Percentiles rank a stretch among this genome's conserved stretches.
These are phyloP conservation scores for Chalciporus chontae DNA, from an alignment of 768 basidiomycete genomes.

Conservation along the genomic window DNA sequence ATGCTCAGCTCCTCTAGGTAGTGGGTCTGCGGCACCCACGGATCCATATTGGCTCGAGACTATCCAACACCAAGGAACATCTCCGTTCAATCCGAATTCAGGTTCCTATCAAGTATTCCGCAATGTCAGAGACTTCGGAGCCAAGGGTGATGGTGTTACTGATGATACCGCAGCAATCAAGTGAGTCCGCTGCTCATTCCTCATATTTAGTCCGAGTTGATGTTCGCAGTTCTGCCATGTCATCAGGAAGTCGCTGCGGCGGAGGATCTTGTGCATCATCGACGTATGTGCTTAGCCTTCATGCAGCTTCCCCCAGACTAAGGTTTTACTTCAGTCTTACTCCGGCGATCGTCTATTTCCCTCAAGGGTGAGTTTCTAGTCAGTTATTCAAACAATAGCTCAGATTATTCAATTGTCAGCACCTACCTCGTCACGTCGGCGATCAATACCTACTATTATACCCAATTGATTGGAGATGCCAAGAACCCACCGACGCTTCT, in stretches of 20 bases:
- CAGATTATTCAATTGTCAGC: constrained; percentile 32
- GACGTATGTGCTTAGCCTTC: constrained; percentile 32
- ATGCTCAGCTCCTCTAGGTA: constrained; percentile 43
- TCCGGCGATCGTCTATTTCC: constrained; percentile 75
- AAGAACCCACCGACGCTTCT: constrained; percentile 62
- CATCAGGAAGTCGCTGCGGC: constrained; percentile 59
- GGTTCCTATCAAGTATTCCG: constrained; percentile 65
- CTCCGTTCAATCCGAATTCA: constrained; percentile 57
- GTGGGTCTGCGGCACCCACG: constrained; percentile 41
- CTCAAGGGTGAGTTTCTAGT: constrained; percentile 47
- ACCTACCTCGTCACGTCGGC: constrained; percentile 65
- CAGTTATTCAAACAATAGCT: background rate
- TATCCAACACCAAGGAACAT: constrained; percentile 69
- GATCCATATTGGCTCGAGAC: constrained; percentile 65
- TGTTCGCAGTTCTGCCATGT: constrained; percentile 54
- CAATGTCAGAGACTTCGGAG: constrained; percentile 65
- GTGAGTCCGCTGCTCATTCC: constrained; percentile 27
- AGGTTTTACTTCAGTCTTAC: constrained; percentile 25
- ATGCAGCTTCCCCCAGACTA: background rate
- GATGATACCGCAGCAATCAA: constrained; percentile 79
- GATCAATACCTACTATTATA: constrained; percentile 72
- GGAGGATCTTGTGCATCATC: constrained; percentile 45
- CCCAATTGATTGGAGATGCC: constrained; percentile 74
- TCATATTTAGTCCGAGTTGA: constrained; percentile 1
- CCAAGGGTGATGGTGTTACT: constrained; percentile 58